Conservation (phyloP, 2,329 filamentous ascomycete genomes). For the Ophiostoma tasmaniense region DNA sequence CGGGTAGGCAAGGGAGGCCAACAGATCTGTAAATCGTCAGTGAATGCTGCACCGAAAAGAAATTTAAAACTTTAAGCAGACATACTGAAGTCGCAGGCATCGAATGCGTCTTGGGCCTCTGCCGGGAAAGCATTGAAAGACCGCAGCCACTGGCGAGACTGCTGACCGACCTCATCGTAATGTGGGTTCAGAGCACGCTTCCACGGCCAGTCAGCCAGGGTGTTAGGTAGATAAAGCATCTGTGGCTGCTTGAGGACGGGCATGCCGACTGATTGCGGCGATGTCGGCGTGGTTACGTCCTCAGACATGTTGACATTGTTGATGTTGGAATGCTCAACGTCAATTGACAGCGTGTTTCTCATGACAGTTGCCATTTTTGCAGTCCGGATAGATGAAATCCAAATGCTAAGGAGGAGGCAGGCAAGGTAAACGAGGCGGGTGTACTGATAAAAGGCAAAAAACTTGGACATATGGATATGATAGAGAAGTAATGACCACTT, state of each 20-base stretch:
- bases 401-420: not conserved
- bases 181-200: constrained; percentile 20
- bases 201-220: constrained; percentile 19
- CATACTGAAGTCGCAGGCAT: constrained; percentile 20
- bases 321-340: not conserved
- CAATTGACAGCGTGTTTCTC: not conserved
- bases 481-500: too few species aligned
- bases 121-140: constrained; percentile 20
- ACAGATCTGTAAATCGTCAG: constrained; percentile 10
- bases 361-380: not conserved
- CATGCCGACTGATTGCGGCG: not conserved
- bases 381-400: not conserved
- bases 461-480: not conserved
- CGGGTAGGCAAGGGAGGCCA: constrained; percentile 11
- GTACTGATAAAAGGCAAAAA: not conserved
- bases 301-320: not conserved
- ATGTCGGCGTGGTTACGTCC: not conserved
- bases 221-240: constrained; percentile 15
- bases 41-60: not conserved
- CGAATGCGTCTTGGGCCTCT: constrained; percentile 19
- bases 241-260: not conserved
- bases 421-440: not conserved
- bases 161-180: constrained; percentile 7
- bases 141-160: constrained; percentile 19
- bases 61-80: not conserved